Conservation (phyloP, 768 basidiomycete species). For the Cyclocybe aegerita region DNA sequence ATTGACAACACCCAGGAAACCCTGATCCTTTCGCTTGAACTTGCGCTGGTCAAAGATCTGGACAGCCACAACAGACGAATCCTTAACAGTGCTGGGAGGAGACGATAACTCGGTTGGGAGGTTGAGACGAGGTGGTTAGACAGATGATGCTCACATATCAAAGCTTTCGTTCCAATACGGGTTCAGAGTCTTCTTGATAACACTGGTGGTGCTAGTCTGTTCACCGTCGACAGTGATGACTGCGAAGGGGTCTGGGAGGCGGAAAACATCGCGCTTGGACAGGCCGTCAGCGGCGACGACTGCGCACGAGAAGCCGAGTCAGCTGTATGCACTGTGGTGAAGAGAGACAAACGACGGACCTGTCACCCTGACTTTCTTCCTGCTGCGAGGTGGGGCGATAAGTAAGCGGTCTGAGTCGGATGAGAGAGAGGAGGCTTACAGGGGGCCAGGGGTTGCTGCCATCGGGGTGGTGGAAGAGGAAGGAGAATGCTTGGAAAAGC, state of each 20-base stretch:
- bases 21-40: constrained; percentile 97
- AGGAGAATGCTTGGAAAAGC: too few species aligned
- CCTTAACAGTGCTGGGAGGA: constrained; percentile 79
- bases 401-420: constrained; percentile 4
- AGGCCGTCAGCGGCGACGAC: constrained; percentile 95
- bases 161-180: constrained; percentile 99
- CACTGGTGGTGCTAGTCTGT: constrained; percentile 95
- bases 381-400: constrained; percentile 28
- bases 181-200: constrained; percentile 94
- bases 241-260: constrained; percentile 96
- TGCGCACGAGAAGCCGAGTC: constrained; percentile 25
- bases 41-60: constrained; percentile 99
- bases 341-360: constrained; percentile 40
- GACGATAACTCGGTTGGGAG: constrained; percentile 6
- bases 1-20: constrained; percentile 97
- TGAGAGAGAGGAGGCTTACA: constrained; percentile 32
- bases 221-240: constrained; percentile 98
- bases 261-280: constrained; percentile 93
- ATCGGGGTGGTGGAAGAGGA: constrained; percentile 23
- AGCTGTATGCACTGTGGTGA: background rate
- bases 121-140: constrained; percentile 1
- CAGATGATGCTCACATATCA: constrained; percentile 70
- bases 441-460: constrained; percentile 45
- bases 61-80: constrained; percentile 95
- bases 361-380: constrained; percentile 79